Evolutionary conservation across 306 rosid genomes (phyloP).

Genomic region (Cicer arietinum): DNA sequence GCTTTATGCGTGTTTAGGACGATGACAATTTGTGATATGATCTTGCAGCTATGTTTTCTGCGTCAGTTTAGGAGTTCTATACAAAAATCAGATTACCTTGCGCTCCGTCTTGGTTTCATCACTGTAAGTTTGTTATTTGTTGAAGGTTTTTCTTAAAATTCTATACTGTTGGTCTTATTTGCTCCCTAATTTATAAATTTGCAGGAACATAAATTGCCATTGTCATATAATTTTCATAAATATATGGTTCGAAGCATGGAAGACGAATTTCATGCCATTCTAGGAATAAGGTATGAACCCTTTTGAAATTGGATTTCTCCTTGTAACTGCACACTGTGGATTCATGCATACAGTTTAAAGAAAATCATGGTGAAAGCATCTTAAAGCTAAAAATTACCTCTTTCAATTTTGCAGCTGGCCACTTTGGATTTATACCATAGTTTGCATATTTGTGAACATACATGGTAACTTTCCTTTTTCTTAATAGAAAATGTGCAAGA

Average conservation of each 20-base stretch:
- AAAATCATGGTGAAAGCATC: slow-evolving; percentile 17
- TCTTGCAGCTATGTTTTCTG: slow-evolving; percentile 88
- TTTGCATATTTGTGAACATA: slow-evolving; percentile 83
- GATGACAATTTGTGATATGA: slow-evolving; percentile 41
- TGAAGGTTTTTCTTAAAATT: not conserved
- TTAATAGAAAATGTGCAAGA: slow-evolving; percentile 1
- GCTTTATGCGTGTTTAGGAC: slow-evolving; percentile 10
- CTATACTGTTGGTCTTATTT: slow-evolving; percentile 12
- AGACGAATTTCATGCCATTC: slow-evolving; percentile 93
- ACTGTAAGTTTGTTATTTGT: slow-evolving; percentile 57
- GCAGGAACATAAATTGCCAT: slow-evolving; percentile 88
- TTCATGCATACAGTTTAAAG: not conserved
- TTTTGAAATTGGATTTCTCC: slow-evolving; percentile 30
- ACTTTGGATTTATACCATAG: slow-evolving; percentile 90
- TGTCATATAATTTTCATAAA: slow-evolving; percentile 79
- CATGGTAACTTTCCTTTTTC: slow-evolving; percentile 64
- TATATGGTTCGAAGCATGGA: slow-evolving; percentile 98
- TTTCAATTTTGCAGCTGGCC: slow-evolving; percentile 72
- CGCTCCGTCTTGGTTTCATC: slow-evolving; percentile 93
- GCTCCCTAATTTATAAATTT: slow-evolving; percentile 41
- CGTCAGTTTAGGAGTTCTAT: slow-evolving; percentile 88
- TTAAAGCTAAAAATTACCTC: slow-evolving; percentile 35
- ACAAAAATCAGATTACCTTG: slow-evolving; percentile 87
- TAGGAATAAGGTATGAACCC: slow-evolving; percentile 83
- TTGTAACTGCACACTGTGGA: not conserved